Evolutionary conservation across 805 yeast genomes (phyloP).

Genomic region (Candida namnaoensis): DNA sequence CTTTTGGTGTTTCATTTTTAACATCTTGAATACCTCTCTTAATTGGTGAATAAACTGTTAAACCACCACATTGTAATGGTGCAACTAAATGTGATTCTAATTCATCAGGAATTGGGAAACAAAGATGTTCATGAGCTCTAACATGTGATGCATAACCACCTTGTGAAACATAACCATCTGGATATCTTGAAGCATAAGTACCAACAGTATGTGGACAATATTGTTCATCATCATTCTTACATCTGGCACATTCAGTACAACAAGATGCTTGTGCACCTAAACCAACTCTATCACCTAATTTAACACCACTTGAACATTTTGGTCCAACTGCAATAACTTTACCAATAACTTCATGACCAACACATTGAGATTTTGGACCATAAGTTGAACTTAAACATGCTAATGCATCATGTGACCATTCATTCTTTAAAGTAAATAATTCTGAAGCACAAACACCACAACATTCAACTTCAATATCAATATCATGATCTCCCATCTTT

Average conservation of each 20-base stretch:
- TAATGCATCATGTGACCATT: constrained; percentile 32
- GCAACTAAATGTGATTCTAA: constrained; percentile 49
- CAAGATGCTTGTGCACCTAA: constrained; percentile 64
- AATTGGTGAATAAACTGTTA: constrained; percentile 64
- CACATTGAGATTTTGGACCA: constrained; percentile 34
- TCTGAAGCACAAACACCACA: constrained; percentile 70
- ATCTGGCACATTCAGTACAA: constrained; percentile 55
- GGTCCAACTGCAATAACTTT: constrained; percentile 49
- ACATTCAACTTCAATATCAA: constrained; percentile 48
- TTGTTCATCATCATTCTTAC: constrained; percentile 44
- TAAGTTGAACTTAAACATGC: constrained; percentile 13
- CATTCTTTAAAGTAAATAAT: constrained; percentile 39
- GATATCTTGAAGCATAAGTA: constrained; percentile 44
- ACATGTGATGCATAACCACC: constrained; percentile 69
- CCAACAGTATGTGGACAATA: constrained; percentile 40
- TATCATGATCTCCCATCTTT: constrained; percentile 32
- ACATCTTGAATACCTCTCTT: constrained; percentile 26
- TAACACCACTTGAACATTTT: constrained; percentile 34
- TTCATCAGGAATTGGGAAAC: constrained; percentile 52
- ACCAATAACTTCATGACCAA: constrained; percentile 68
- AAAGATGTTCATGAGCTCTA: constrained; percentile 55
- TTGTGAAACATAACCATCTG: constrained; percentile 39
- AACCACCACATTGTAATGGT: constrained; percentile 72
- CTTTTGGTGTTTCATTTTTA: constrained; percentile 23
- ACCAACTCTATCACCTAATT: constrained; percentile 73